These are phyloP conservation scores for Turnera subulata DNA, from an alignment of 345 rosid genomes.

Conservation along the genomic window DNA sequence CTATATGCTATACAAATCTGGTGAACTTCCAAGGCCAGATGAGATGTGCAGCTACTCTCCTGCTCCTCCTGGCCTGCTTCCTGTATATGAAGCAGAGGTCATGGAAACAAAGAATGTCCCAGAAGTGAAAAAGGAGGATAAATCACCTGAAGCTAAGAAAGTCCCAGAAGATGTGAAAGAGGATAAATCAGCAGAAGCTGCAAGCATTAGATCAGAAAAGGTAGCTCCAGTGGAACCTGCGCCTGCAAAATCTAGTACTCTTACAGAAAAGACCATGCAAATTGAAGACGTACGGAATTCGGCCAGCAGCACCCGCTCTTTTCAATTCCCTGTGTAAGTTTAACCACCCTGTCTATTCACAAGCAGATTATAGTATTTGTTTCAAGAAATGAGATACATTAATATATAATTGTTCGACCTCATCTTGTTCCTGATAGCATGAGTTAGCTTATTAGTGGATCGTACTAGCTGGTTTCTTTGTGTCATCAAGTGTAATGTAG, in stretches of 20 bases:
- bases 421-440: not conserved
- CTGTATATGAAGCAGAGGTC: conserved; percentile 29
- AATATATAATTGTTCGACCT: not conserved
- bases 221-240: conserved; percentile 1
- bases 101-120: conserved; percentile 3
- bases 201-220: not conserved
- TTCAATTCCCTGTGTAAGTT: conserved; percentile 73
- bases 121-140: not conserved
- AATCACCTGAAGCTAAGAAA: conserved; percentile 2
- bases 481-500: too few species aligned
- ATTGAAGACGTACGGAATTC: conserved; percentile 20
- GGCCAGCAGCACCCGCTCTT: conserved; percentile 50
- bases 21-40: conserved; percentile 55
- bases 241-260: conserved; percentile 2
- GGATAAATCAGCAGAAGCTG: not conserved
- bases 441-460: too few species aligned
- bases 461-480: too few species aligned
- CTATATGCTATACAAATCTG: conserved; percentile 39
- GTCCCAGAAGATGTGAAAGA: not conserved
- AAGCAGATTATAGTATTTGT: not conserved
- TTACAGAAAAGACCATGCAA: conserved; percentile 12
- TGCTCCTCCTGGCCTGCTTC: conserved; percentile 17
- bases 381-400: not conserved
- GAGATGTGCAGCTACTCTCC: conserved; percentile 27
- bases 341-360: not conserved